Base-by-base conservation (phyloP, 345 rosid species). In the Hibiscus mutabilis region DNA sequence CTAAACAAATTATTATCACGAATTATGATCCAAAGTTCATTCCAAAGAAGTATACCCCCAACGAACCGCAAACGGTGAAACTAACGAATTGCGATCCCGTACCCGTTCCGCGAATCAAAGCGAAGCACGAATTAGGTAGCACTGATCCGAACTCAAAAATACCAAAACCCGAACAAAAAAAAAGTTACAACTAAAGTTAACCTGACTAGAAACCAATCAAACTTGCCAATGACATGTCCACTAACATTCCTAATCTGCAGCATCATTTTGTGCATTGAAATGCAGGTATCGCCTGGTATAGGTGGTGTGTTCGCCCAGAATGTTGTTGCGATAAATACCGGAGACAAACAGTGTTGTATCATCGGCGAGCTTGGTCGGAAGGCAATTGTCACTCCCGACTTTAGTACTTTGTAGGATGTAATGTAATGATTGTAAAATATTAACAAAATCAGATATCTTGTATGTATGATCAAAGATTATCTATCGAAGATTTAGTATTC, bases 201-300 rank as follows among this genome's bases (percentile, higher is more conserved):
- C 19, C 55, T 0, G 6, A 7, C 2, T 21, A 24, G 3, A 55
- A 53, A 53, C 59, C 25, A 19, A 55, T 55, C 27, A 21, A 19
- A 21, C 4, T 9, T 21, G 40, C 14, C 59, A 18, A 19, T 19
- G 21, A 53, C 21, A 52, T 18, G 21, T n/a, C 9, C 11, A 21
- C 27, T 55, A 55, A 21, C 60, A 56, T 56, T 10, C 60, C 60
- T 22, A 22, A 21, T 56, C 31, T 35, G 40, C 40, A 7, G 27
- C 16, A 56, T 56, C 60, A 10, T 56, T 56, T 22, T 21, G 60
- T 56, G 33, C 33, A 57, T 57, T 49, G 1, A 16, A 47, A 22
- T 77, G 86, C 88, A 94, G 98, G 97, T 91, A 57, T 76, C 86
- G 53, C 88, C 93, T 51, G 98, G 98, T 66, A 74, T 74, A 13